Base-by-base conservation (phyloP, 805 yeast genomes). In the Starmerella stellata region DNA sequence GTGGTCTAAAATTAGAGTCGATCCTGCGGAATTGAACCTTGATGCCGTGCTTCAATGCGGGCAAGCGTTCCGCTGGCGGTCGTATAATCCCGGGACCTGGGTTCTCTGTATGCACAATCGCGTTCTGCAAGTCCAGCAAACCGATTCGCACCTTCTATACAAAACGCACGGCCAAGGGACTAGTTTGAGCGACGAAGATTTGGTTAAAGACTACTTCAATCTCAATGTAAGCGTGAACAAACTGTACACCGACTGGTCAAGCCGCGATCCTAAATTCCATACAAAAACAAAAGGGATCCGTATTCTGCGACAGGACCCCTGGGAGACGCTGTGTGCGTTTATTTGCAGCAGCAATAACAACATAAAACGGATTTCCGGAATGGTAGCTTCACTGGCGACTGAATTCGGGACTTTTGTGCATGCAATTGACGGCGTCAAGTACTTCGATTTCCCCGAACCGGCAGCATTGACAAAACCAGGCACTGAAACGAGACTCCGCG, bases 341-440 rank as follows among this genome's bases (percentile, higher is more conserved):
- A 90, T 90, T 9, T 90, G 96, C 59, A 81, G 94, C 2, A 75
- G 93, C n/a, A 90, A 90, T 57, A 90, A 90, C 58, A 90, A 90
- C 52, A 90, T 90, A 38, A 82, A 87, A 52, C 65, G 98, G 28
- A 90, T 90, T 34, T 78, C 93, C 2, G 76, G 77, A 50, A 83
- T 90, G 94, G 90, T 95, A 19, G 81, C 80, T 45, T 67, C 68
- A 34, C 60, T 90, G 28, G 76, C 93, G 52, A 50, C 60, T 1
- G 65, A 76, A 41, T 85, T 70, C 54, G 96, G 96, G 4, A 59
- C 65, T 2, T 63, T 58, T 36, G 57, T 87, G 18, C 70, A 65
- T 4, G 60, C 61, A 2, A 61, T 65, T 45, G 70, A 72, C 21
- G 78, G 74, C 1, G 50, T 65, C 9, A 58, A 65, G 14, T 77